Evolutionary conservation across 129 eudicot genomes (phyloP).

Genomic region (Helianthus tuberosus): DNA sequence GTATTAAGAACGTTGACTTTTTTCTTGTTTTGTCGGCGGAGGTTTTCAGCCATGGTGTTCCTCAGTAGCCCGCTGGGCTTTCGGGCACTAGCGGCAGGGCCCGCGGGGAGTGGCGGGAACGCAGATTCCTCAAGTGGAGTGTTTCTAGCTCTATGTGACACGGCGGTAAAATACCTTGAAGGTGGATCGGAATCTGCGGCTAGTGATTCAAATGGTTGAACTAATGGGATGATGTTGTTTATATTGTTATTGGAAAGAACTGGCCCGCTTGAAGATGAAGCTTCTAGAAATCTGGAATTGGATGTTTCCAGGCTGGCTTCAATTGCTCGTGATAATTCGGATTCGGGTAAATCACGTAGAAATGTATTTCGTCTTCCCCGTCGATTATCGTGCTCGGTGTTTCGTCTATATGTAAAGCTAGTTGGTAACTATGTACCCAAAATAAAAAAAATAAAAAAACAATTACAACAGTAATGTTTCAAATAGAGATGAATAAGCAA

Average conservation of each 20-base stretch:
- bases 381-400: slow-evolving; percentile 60
- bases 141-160: slow-evolving; percentile 63
- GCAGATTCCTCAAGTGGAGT: slow-evolving; percentile 64
- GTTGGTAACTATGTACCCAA: slow-evolving; percentile 67
- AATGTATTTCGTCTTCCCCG: slow-evolving; percentile 73
- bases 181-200: slow-evolving; percentile 60
- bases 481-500: slow-evolving; percentile 8
- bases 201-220: slow-evolving; percentile 57
- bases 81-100: slow-evolving; percentile 51
- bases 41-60: slow-evolving; percentile 81
- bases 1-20: slow-evolving; percentile 41
- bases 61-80: slow-evolving; percentile 33
- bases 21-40: slow-evolving; percentile 56
- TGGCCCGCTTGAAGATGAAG: slow-evolving; percentile 30
- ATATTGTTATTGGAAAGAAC: slow-evolving; percentile 19
- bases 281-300: slow-evolving; percentile 34
- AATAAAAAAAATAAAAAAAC: neutral
- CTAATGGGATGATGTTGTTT: slow-evolving; percentile 48
- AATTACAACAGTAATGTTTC: neutral
- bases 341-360: slow-evolving; percentile 61
- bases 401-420: slow-evolving; percentile 79
- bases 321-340: slow-evolving; percentile 74
- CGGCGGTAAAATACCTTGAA: slow-evolving; percentile 75
- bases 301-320: slow-evolving; percentile 75
- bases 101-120: slow-evolving; percentile 78